Evolutionary conservation across 768 basidiomycete genomes (phyloP), one percentile per base, ranked within the genome.

Genomic region (Pulveroboletus sp.): DNA sequence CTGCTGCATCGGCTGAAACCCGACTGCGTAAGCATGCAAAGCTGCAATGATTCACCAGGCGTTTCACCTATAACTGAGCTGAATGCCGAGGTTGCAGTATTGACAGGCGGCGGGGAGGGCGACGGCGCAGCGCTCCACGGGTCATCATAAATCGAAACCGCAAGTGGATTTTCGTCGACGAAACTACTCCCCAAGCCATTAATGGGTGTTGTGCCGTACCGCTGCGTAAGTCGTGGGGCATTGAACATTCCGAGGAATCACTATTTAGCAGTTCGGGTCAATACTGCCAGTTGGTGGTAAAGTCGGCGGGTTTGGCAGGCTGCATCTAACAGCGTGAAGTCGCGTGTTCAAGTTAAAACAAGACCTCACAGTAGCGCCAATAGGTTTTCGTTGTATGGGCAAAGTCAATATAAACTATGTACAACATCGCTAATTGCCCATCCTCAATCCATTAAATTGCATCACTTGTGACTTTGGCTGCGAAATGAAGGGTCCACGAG

Each of bases 401-500:
- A 43, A 36, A 56, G 51, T 46, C 50, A 53, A 53, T 56, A 58
- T 57, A 51, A 47, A 54, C 48, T 51, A 53, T 56, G 43, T 60
- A 64, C 65, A 58, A 39, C 36, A 49, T 47, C 31, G 39, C 52
- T 50, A 55, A 17, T 26, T 24, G 21, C 46, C 49, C 44, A 52
- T 43, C 42, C 41, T 37, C 36, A 27, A 47, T 51, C 39, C 45
- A 40, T 67, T 53, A 69, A 53, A 51, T 44, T 45, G 55, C 58
- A 46, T 78, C 76, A 43, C 66, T 61, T 8, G 75, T 75, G 64
- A 73, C 73, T 72, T 89, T 90, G 26, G 81, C 86, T 30, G 88
- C 88, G 62, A 92, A 93, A 73, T 97, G 93, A 64, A 98, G 75
- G 31, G 93, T 95, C 95, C 95, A 98, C 50, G 84, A 88, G 26